Conservation (phyloP, 1,284 basidiomycete genomes). For the Tetrapyrgos nigripes region DNA sequence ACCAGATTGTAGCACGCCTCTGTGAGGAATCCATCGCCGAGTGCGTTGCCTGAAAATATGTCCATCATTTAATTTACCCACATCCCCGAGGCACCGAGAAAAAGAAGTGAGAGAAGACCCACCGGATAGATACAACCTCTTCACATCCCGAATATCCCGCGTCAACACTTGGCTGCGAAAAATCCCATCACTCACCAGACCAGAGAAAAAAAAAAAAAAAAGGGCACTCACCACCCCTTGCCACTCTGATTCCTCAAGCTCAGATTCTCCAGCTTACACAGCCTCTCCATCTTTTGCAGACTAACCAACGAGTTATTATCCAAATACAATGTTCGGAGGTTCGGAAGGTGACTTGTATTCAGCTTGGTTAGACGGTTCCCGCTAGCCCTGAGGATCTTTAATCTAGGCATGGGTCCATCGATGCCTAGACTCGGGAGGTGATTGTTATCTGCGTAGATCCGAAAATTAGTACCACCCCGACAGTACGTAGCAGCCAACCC, state of each 20-base stretch:
- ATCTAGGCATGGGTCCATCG: constrained; percentile 61
- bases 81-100: background rate
- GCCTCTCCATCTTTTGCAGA: constrained; percentile 57
- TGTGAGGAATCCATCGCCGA: constrained; percentile 44
- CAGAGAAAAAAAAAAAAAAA: constrained; percentile 25
- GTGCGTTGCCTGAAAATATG: constrained; percentile 46
- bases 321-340: constrained; percentile 89
- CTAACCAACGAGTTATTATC: constrained; percentile 83
- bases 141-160: constrained; percentile 86
- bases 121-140: constrained; percentile 94
- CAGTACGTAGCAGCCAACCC: background rate
- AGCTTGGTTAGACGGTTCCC: constrained; percentile 80
- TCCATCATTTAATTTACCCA: background rate
- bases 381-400: constrained; percentile 89
- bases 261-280: constrained; percentile 86
- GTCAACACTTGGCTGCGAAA: constrained; percentile 58
- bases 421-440: constrained; percentile 57
- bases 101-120: constrained; percentile 37
- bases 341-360: constrained; percentile 71
- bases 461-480: background rate
- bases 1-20: constrained; percentile 85
- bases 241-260: constrained; percentile 90
- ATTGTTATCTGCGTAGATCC: constrained; percentile 75
- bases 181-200: constrained; percentile 20
- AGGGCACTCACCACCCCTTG: constrained; percentile 67